A percentile compares a stretch with the other conserved stretches of the same genome.
These are phyloP conservation scores for Alternaria alternata DNA, from an alignment of 2,329 filamentous ascomycete species.

Conservation along the genomic window DNA sequence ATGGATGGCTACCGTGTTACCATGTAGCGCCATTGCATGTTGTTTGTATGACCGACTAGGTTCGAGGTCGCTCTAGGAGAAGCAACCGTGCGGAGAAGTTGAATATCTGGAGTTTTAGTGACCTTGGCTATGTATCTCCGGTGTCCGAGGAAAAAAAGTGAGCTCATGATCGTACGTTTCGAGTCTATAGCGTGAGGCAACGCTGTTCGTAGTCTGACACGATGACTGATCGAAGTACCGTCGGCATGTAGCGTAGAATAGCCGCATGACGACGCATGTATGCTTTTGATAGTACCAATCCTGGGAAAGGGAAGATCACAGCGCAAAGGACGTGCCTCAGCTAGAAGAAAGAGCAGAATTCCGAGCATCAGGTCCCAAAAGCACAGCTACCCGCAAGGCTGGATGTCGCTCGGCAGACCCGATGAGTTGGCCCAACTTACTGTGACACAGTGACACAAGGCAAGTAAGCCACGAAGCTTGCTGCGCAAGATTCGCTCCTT, in stretches of 20 bases:
- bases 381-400: slow-evolving; percentile 22
- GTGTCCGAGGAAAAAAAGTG: background rate
- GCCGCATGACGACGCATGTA: slow-evolving; percentile 9
- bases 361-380: slow-evolving; percentile 18
- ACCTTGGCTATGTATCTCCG: background rate
- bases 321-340: slow-evolving; percentile 5
- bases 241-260: background rate
- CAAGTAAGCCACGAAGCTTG: slow-evolving; percentile 30
- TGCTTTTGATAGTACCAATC: slow-evolving; percentile 6
- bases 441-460: slow-evolving; percentile 23
- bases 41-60: slow-evolving; percentile 13
- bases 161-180: background rate
- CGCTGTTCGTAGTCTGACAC: background rate
- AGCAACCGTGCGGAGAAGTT: slow-evolving; percentile 25
- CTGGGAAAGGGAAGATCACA: slow-evolving; percentile 6
- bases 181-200: slow-evolving; percentile 11
- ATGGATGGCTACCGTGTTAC: slow-evolving; percentile 20
- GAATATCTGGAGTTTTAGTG: background rate
- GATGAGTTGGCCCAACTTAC: slow-evolving; percentile 17
- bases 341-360: slow-evolving; percentile 11
- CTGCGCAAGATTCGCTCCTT: slow-evolving; percentile 21
- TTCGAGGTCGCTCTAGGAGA: slow-evolving; percentile 14
- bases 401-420: slow-evolving; percentile 15
- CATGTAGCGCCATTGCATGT: slow-evolving; percentile 18
- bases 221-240: background rate